Evolutionary conservation across 2,329 filamentous ascomycete species (phyloP), one percentile per base, ranked within the genome.

Genomic region (Colletotrichum sp.): DNA sequence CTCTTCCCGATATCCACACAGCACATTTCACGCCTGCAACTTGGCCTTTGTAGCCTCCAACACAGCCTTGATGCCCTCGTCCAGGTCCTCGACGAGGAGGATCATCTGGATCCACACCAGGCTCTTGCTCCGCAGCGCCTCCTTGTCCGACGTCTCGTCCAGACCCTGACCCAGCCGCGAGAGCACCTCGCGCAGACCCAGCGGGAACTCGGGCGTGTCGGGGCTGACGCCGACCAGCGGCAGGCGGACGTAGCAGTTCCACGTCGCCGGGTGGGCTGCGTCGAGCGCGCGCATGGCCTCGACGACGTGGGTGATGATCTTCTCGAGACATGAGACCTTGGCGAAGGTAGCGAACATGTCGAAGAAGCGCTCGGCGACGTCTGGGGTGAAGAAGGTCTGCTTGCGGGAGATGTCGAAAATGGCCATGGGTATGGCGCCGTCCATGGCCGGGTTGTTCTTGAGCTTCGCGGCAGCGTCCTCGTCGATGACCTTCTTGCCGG

Each of bases 351-450:
- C 88, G 78, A 98, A 94, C 86, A 98, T 90, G 80, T 94, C 88
- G 84, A 97, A 99, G 85, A 98, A 98, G 26, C 90, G 87, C 80
- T 94, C 92, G 5, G 92, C 95, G 8, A 95, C 89, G 1, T 88
- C 86, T 3, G 92, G 85, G 76, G 90, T 91, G 82, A 93, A 92
- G 78, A 94, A 92, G 69, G 94, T 91, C 80, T 98, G 93, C 83
- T 94, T 95, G 86, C 93, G 92, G 8, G 96, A 94, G 26, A 95
- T 92, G 81, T 98, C 95, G 82, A 98, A 98, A 64, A 99, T 95
- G 52, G 96, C 96, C 72, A 96, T 91, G 3, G 97, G 96, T 79
- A 99, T 98, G 18, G 95, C 97, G n/a, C 97, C 97, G 76, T 94
- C 95, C 78, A 98, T 89, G 12, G 95, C 95, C 6, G 96, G 96